A percentile compares a stretch with the other conserved stretches of the same genome.
Conservation (phyloP, 139 green algal genomes). For the Haematococcus lacustris region DNA sequence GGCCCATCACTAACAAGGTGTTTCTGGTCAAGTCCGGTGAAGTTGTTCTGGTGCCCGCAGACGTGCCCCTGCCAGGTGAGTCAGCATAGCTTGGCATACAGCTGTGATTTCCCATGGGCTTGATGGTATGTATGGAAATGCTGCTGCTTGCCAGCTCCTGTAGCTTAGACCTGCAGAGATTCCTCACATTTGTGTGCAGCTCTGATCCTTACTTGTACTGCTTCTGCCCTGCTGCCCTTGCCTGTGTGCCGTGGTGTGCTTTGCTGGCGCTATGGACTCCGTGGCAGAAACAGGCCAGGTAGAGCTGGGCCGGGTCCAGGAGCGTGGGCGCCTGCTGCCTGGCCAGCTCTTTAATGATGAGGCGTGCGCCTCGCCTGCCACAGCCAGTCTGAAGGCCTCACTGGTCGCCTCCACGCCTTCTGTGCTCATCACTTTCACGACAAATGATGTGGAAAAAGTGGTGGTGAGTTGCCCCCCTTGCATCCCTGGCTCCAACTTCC, state of each 20-base stretch:
- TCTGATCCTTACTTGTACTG: too few species aligned
- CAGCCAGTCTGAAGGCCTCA: slow-evolving; percentile 21
- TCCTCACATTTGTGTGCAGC: too few species aligned
- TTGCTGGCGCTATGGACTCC: not conserved
- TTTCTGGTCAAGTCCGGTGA: slow-evolving; percentile 43
- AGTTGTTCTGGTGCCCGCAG: slow-evolving; percentile 31
- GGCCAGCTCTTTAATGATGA: slow-evolving; percentile 43
- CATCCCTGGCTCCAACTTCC: not conserved
- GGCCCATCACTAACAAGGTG: slow-evolving; percentile 22
- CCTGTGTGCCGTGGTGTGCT: not conserved
- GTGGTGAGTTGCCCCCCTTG: not conserved
- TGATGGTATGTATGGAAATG: too few species aligned
- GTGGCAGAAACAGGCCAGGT: slow-evolving; percentile 12
- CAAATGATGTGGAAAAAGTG: slow-evolving; percentile 24
- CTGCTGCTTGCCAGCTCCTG: too few species aligned
- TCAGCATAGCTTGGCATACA: not conserved
- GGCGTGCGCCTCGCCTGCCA: slow-evolving; percentile 18
- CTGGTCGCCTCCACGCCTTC: slow-evolving; percentile 23
- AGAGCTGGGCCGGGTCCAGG: slow-evolving; percentile 5
- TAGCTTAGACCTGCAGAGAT: too few species aligned
- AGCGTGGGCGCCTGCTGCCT: slow-evolving; percentile 16
- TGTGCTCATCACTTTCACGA: slow-evolving; percentile 30
- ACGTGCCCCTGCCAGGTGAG: slow-evolving; percentile 23
- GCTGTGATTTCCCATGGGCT: too few species aligned
- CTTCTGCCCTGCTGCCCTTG: too few species aligned